phyloP scores from a whole-genome alignment of 495 filamentous ascomycete genomes.

The Viridothelium virens region DNA sequence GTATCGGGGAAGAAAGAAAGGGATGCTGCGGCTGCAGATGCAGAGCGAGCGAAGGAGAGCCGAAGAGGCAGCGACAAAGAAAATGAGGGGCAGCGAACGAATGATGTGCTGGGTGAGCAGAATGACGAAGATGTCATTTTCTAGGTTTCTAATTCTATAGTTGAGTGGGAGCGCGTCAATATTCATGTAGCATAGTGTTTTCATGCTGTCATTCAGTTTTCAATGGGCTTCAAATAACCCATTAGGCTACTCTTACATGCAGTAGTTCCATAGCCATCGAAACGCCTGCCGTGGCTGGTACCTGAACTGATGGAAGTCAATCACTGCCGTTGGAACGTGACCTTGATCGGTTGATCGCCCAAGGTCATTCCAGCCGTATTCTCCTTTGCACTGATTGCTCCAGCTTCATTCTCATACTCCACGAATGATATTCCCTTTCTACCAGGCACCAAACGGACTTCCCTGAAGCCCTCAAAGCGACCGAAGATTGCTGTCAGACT shows the following conservation, averaged over 20 bases:
- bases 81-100: conserved; percentile 38
- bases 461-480: conserved; percentile 88
- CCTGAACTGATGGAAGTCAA: background rate
- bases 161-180: background rate
- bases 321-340: conserved; percentile 76
- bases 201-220: background rate
- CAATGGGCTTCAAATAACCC: background rate
- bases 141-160: conserved; percentile 32
- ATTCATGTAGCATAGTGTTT: background rate
- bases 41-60: conserved; percentile 38
- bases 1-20: conserved; percentile 92
- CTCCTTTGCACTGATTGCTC: conserved; percentile 92
- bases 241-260: background rate
- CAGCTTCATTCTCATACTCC: conserved; percentile 84
- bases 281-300: background rate
- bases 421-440: conserved; percentile 90
- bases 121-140: conserved; percentile 97
- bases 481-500: conserved; percentile 72
- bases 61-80: conserved; percentile 37
- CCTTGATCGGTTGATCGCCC: conserved; percentile 54
- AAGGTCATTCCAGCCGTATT: conserved; percentile 80
- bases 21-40: conserved; percentile 64
- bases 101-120: conserved; percentile 71
- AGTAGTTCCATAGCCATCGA: background rate
- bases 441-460: conserved; percentile 81